A percentile compares a stretch with the other conserved stretches of the same genome.
Evolutionary conservation across 805 yeast genomes (phyloP).

Genomic region (Saturnispora serradocipensis): DNA sequence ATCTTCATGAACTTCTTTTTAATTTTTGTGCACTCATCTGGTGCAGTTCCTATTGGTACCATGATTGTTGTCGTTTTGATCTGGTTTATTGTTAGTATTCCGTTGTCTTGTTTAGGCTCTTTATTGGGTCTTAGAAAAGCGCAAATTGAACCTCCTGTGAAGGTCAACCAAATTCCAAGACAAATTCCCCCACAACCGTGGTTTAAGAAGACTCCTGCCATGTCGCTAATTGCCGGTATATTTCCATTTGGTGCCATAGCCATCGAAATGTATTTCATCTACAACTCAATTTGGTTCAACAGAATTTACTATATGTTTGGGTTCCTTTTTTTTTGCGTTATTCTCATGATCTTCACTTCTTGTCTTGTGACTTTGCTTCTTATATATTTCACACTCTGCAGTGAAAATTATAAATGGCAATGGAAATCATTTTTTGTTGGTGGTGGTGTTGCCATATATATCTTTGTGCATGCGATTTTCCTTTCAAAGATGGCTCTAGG

Average conservation of each 20-base stretch:
- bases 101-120: constrained; percentile 79
- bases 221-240: constrained; percentile 72
- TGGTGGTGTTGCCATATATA: constrained; percentile 82
- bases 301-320: constrained; percentile 96
- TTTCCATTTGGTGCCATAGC: constrained; percentile 94
- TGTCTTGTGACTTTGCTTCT: constrained; percentile 70
- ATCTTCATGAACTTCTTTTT: constrained; percentile 73
- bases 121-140: constrained; percentile 59
- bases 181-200: constrained; percentile 90
- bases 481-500: constrained; percentile 62
- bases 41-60: constrained; percentile 91
- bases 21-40: constrained; percentile 71
- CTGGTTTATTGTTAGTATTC: constrained; percentile 82
- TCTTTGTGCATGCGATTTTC: constrained; percentile 73
- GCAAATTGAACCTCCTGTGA: constrained; percentile 48
- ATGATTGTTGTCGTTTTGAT: constrained; percentile 69
- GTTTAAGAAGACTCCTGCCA: constrained; percentile 60
- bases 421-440: constrained; percentile 86
- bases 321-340: constrained; percentile 78
- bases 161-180: constrained; percentile 92
- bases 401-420: constrained; percentile 95
- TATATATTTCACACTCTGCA: constrained; percentile 74
- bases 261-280: constrained; percentile 88
- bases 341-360: constrained; percentile 76
- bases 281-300: constrained; percentile 88